Conservation (phyloP, 2,329 filamentous ascomycete species). For the Cladosporium sp. region DNA sequence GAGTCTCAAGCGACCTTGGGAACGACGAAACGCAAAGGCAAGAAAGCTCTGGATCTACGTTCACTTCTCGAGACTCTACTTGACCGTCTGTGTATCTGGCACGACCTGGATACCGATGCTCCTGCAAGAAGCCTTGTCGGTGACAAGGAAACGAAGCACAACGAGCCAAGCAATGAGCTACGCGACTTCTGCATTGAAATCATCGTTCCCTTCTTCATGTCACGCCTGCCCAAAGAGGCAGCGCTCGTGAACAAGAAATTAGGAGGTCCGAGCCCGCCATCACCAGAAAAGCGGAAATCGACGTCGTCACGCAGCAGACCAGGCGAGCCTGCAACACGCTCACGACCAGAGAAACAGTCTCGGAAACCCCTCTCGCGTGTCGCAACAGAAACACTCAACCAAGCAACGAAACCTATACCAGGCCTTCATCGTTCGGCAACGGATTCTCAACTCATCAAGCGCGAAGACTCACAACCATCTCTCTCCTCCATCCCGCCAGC, state of each 20-base stretch:
- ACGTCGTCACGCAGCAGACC: constrained; percentile 41
- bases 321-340: constrained; percentile 38
- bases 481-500: constrained; percentile 47
- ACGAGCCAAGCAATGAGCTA: constrained; percentile 58
- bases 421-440: constrained; percentile 69
- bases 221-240: constrained; percentile 71
- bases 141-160: constrained; percentile 25
- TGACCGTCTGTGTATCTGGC: constrained; percentile 81
- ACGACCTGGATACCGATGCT: constrained; percentile 68
- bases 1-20: constrained; percentile 22
- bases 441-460: constrained; percentile 61
- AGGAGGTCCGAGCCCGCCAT: constrained; percentile 66
- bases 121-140: constrained; percentile 39
- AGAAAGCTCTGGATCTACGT: constrained; percentile 59
- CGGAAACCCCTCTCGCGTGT: constrained; percentile 62
- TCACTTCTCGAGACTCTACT: constrained; percentile 70
- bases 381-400: constrained; percentile 56
- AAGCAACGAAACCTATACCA: constrained; percentile 54
- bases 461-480: constrained; percentile 55
- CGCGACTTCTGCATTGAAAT: constrained; percentile 79
- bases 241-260: constrained; percentile 72
- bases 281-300: constrained; percentile 55
- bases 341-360: constrained; percentile 42
- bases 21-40: constrained; percentile 39
- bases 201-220: constrained; percentile 76